Base-by-base conservation (phyloP, 2,329 filamentous ascomycete species). In the Pyricularia pennisetigena region DNA sequence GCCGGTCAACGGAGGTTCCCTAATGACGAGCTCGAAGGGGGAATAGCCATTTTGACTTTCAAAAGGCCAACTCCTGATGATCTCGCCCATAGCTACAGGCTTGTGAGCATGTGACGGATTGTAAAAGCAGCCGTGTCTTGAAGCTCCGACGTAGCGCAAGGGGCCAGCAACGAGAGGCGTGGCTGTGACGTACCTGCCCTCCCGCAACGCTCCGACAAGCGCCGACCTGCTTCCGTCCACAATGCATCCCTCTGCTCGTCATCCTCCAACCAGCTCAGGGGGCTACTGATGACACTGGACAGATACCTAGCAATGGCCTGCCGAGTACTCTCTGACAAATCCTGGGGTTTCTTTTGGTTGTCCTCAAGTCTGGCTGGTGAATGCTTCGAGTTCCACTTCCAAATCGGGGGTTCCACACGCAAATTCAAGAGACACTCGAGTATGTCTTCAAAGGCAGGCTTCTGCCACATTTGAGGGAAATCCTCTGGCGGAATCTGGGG, bases 191-290 rank as follows among this genome's bases (percentile, higher is more conserved):
- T 80, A 87, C 86, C 87, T 69, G 85, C 85, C 67, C 95, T 85
- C 1, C 95, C 95, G 70, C 93, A 97, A 20, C 94, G 85, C 78
- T 97, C 94, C 62, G 92, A 90, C 70, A 98, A 85, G 65, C 94
- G 85, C 69, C 85, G 85, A 72, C 93, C 93, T 1, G 94, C 93
- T 71, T 89, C 82, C 64, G 91, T 88, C 91, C 93, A 97, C 16
- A 96, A 78, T 6, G 78, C 74, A 75, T 94, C 92, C 74, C 84
- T 86, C 71, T 86, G 81, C 3, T 86, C 86, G 28, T 92, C 89
- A 69, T 87, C 82, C 8, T 83, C 76, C 68, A 94, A 85, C 92
- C 92, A 95, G 20, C 77, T 75, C 54, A 95, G 81, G 4, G 82
- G 80, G 73, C 84, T 92, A 73, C 85, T 85, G 73, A 94, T 85